A percentile compares a stretch with the other conserved stretches of the same genome.
Conservation (phyloP, 2,329 filamentous ascomycete genomes). For the Venturiaceae sp. region DNA sequence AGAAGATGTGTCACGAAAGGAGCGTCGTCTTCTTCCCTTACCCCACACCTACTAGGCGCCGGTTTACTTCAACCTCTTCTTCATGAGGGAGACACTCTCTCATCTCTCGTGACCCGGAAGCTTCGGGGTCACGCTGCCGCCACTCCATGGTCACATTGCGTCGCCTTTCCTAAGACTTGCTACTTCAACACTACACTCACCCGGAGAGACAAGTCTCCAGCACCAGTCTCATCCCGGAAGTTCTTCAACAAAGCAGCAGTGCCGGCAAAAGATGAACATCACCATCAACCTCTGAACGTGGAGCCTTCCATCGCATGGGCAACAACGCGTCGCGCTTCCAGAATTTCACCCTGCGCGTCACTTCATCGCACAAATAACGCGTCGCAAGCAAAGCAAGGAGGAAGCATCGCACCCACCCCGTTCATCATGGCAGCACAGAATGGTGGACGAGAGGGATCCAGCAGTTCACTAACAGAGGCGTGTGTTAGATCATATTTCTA, state of each 20-base stretch:
- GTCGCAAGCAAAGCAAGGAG: not conserved
- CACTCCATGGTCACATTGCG: not conserved
- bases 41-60: not conserved
- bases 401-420: not conserved
- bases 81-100: not conserved
- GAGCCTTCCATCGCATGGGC: not conserved
- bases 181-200: not conserved
- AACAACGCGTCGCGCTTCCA: not conserved
- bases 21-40: not conserved
- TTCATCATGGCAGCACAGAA: conserved; percentile 1
- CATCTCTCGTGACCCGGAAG: not conserved
- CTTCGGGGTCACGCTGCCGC: not conserved
- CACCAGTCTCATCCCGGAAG: not conserved
- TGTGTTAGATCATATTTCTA: not conserved
- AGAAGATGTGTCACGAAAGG: not conserved
- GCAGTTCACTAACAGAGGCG: not conserved
- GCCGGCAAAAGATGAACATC: not conserved
- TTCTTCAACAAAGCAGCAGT: not conserved
- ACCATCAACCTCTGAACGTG: not conserved
- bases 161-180: not conserved
- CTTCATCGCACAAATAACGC: not conserved
- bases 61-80: not conserved
- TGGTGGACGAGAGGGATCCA: not conserved
- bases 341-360: not conserved
- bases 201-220: not conserved